Evolutionary conservation across 441 rosid genomes (phyloP).

Genomic region (Arabidopsis hybrid): DNA sequence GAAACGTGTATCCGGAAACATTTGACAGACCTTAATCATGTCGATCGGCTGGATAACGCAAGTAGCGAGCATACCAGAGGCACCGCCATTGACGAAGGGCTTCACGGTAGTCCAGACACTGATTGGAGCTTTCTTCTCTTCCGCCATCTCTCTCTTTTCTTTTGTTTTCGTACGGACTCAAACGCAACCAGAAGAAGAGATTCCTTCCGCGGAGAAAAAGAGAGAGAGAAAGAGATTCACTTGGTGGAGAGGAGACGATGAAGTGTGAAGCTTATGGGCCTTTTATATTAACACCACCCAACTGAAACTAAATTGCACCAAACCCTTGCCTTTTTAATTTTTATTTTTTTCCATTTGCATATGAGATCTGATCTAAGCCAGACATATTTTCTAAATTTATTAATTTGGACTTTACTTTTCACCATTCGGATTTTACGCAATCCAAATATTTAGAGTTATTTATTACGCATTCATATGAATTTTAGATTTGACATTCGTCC

Average conservation of each 20-base stretch:
- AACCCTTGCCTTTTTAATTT: conserved; percentile 27
- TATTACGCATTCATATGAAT: conserved; percentile 7
- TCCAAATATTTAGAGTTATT: conserved; percentile 7
- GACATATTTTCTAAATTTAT: neutral
- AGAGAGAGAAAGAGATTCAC: conserved; percentile 30
- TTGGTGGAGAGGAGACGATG: conserved; percentile 37
- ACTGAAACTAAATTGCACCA: conserved; percentile 31
- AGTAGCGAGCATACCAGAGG: conserved; percentile 99
- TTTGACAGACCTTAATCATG: conserved; percentile 82
- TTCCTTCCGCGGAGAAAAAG: conserved; percentile 9
- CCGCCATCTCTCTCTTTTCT: conserved; percentile 59
- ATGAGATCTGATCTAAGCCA: conserved; percentile 26
- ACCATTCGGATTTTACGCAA: conserved; percentile 7
- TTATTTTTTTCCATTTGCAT: neutral
- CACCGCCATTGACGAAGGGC: conserved; percentile 97
- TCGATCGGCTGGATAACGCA: conserved; percentile 97
- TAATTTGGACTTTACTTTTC: neutral
- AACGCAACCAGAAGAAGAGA: conserved; percentile 28
- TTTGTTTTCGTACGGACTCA: conserved; percentile 25
- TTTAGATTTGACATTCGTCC: neutral
- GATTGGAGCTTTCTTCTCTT: conserved; percentile 72
- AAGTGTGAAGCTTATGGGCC: conserved; percentile 16
- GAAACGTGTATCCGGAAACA: neutral
- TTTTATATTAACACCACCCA: conserved; percentile 35
- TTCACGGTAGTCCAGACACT: conserved; percentile 83